Evolutionary conservation across 352 stramenopile genomes (phyloP).

Genomic region (Phytophthora aleatoria): DNA sequence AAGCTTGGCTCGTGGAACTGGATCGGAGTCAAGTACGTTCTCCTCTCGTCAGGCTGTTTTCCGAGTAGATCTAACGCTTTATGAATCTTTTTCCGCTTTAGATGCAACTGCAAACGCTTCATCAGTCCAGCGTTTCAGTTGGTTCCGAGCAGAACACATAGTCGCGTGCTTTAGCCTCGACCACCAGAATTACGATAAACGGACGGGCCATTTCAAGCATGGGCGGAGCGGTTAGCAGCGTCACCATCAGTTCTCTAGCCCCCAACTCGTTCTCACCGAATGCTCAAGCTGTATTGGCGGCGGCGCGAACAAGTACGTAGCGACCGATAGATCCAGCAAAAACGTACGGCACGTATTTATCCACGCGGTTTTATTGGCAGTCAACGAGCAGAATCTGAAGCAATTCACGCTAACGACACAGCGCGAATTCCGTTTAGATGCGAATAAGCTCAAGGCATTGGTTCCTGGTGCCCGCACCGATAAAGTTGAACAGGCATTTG

Average conservation of each 20-base stretch:
- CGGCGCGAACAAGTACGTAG: too few species aligned
- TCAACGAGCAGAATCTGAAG: too few species aligned
- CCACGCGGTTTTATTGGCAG: too few species aligned
- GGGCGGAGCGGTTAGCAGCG: neutral
- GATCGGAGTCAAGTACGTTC: slow-evolving; percentile 73
- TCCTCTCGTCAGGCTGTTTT: neutral
- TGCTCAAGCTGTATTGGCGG: neutral
- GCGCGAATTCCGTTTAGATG: too few species aligned
- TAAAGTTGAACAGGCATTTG: too few species aligned
- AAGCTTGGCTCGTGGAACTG: slow-evolving; percentile 84
- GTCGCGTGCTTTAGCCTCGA: slow-evolving; percentile 26
- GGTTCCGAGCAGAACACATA: slow-evolving; percentile 53
- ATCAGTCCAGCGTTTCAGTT: slow-evolving; percentile 67
- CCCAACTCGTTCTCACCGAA: neutral
- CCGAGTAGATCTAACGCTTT: neutral
- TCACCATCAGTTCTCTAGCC: neutral
- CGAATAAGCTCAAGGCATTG: too few species aligned
- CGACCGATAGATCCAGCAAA: too few species aligned
- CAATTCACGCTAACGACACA: too few species aligned
- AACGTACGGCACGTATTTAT: too few species aligned
- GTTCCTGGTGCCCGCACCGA: too few species aligned
- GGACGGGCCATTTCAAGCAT: slow-evolving; percentile 1
- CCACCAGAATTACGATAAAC: slow-evolving; percentile 9
- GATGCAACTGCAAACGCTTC: slow-evolving; percentile 66
- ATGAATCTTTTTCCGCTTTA: slow-evolving; percentile 19